Conservation (phyloP, 345 rosid genomes). For the Combretum micranthum region DNA sequence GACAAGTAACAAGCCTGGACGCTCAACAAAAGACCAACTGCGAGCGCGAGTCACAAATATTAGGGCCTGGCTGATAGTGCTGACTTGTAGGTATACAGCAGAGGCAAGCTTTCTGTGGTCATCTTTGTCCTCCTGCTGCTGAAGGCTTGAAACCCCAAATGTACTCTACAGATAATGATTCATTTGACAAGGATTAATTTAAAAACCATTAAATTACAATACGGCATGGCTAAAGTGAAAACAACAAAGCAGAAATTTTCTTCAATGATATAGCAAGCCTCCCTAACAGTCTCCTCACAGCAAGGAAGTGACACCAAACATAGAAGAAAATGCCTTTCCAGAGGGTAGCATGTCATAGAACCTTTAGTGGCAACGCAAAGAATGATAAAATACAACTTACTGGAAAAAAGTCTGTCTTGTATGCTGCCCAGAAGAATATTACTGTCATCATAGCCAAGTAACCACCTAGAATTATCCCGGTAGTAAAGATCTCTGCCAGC, state of each 20-base stretch:
- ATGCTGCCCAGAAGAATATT: constrained; percentile 62
- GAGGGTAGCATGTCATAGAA: no score
- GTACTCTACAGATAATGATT: constrained; percentile 23
- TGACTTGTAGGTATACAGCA: constrained; percentile 52
- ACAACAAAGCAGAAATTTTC: no score
- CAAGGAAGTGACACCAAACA: no score
- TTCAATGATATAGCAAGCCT: no score
- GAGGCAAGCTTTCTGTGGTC: constrained; percentile 48
- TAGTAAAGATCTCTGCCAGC: constrained; percentile 47
- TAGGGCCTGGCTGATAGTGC: constrained; percentile 65
- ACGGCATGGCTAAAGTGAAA: no score
- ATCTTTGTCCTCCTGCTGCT: constrained; percentile 15
- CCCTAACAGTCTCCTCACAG: no score
- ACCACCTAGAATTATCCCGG: constrained; percentile 52
- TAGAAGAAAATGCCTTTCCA: no score
- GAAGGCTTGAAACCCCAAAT: constrained; percentile 52
- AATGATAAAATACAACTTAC: constrained; percentile 19
- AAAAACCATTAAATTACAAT: no score
- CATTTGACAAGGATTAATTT: background rate
- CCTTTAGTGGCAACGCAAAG: no score
- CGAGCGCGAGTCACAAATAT: constrained; percentile 52
- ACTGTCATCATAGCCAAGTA: constrained; percentile 65
- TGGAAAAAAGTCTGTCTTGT: constrained; percentile 45
- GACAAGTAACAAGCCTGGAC: constrained; percentile 44
- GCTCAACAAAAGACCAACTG: constrained; percentile 53